Conservation (phyloP, 1,139 yeast genomes). For the Geotrichum restrictum region DNA sequence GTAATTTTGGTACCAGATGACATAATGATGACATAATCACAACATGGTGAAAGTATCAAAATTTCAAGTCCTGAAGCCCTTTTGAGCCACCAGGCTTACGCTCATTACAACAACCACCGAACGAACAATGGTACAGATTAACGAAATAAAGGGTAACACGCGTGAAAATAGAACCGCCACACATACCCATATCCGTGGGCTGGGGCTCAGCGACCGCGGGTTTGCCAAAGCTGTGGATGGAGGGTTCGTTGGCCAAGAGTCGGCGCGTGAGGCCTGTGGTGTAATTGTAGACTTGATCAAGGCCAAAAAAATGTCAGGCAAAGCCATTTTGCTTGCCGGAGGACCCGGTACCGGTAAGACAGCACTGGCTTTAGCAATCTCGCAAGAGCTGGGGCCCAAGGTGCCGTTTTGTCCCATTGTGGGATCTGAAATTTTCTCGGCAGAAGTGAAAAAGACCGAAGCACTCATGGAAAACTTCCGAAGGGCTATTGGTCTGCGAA, state of each 20-base stretch:
- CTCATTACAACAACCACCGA: not conserved
- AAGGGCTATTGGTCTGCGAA: slow-evolving; percentile 91
- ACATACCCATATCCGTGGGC: slow-evolving; percentile 93
- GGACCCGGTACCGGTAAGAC: slow-evolving; percentile 99
- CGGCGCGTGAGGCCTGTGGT: slow-evolving; percentile 97
- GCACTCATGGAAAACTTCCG: slow-evolving; percentile 96
- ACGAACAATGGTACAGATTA: slow-evolving; percentile 67
- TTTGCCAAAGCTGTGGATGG: slow-evolving; percentile 80
- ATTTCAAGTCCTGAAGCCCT: slow-evolving; percentile 1
- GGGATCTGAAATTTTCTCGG: slow-evolving; percentile 91
- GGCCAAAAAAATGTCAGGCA: slow-evolving; percentile 90
- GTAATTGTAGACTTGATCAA: slow-evolving; percentile 90
- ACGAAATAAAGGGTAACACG: slow-evolving; percentile 66
- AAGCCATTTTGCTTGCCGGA: slow-evolving; percentile 92
- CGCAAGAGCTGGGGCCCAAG: slow-evolving; percentile 96
- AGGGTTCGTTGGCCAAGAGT: slow-evolving; percentile 91
- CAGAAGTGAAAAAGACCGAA: slow-evolving; percentile 96
- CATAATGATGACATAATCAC: slow-evolving; percentile 2
- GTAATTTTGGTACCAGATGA: not conserved
- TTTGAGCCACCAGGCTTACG: not conserved
- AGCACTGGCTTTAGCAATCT: slow-evolving; percentile 90
- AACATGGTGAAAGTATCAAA: slow-evolving; percentile 4
- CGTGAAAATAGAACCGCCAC: slow-evolving; percentile 86
- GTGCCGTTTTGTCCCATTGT: slow-evolving; percentile 98
- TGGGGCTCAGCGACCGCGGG: slow-evolving; percentile 90